These are phyloP conservation scores for Bisporella sp. DNA, from an alignment of 2,329 filamentous ascomycete genomes.

Conservation along the genomic window DNA sequence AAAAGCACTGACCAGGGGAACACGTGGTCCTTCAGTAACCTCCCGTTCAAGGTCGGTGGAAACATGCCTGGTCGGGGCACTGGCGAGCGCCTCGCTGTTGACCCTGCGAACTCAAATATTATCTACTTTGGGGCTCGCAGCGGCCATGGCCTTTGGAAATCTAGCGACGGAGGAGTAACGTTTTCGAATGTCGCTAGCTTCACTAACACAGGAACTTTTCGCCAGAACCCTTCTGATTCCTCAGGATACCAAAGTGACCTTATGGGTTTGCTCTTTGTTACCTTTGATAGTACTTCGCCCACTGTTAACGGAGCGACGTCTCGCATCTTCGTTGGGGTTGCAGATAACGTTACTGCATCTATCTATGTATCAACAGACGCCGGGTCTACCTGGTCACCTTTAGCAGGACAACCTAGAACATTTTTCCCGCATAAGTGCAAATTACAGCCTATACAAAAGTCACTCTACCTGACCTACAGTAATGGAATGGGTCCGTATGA, in stretches of 20 bases:
- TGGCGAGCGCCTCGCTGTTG: slow-evolving; percentile 51
- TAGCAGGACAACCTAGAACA: slow-evolving; percentile 14
- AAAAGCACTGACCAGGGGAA: slow-evolving; percentile 45
- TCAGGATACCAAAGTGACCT: slow-evolving; percentile 11
- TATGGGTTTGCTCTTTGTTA: slow-evolving; percentile 14
- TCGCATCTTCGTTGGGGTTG: slow-evolving; percentile 18
- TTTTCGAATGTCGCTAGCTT: slow-evolving; percentile 47
- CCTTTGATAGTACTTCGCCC: slow-evolving; percentile 16
- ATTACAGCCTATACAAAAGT: slow-evolving; percentile 35
- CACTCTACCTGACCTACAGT: slow-evolving; percentile 47
- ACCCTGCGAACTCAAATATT: slow-evolving; percentile 48
- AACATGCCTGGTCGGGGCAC: slow-evolving; percentile 56
- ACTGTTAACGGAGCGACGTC: slow-evolving; percentile 12
- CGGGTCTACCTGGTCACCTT: slow-evolving; percentile 13
- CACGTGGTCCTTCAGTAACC: slow-evolving; percentile 41
- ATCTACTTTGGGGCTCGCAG: slow-evolving; percentile 53
- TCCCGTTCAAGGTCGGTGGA: slow-evolving; percentile 54
- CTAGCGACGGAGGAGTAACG: slow-evolving; percentile 44
- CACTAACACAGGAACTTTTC: slow-evolving; percentile 21
- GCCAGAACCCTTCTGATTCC: slow-evolving; percentile 5
- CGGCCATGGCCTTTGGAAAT: slow-evolving; percentile 53
- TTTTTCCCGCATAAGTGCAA: slow-evolving; percentile 20
- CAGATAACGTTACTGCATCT: slow-evolving; percentile 7
- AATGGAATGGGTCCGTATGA: slow-evolving; percentile 52
- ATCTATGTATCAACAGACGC: slow-evolving; percentile 15